Evolutionary conservation across 1,139 yeast genomes (phyloP).

Genomic region (Scheffersomyces lignicola): DNA sequence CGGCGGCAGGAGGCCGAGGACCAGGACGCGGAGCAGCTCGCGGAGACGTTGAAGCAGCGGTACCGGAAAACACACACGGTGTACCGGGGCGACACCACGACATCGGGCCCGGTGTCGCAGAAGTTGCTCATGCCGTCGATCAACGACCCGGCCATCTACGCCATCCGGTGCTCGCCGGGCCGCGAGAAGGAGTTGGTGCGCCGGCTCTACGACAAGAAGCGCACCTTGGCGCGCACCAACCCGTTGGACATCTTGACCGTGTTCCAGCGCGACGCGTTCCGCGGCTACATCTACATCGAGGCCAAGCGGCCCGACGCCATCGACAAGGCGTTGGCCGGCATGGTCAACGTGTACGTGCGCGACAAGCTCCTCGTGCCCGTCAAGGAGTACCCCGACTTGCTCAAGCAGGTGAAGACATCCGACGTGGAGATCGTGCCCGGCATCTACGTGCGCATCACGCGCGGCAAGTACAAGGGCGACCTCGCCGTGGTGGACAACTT

Average conservation of each 20-base stretch:
- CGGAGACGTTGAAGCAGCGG: constrained; percentile 88
- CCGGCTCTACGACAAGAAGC: constrained; percentile 76
- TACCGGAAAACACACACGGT: constrained; percentile 86
- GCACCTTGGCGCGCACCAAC: constrained; percentile 62
- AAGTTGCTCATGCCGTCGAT: constrained; percentile 92
- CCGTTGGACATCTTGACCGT: constrained; percentile 83
- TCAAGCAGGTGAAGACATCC: constrained; percentile 85
- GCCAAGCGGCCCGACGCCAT: constrained; percentile 94
- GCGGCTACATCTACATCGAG: constrained; percentile 90
- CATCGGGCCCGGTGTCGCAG: constrained; percentile 83
- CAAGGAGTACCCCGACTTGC: constrained; percentile 89
- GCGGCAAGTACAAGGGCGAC: constrained; percentile 93
- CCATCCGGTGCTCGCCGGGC: constrained; percentile 90
- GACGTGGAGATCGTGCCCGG: constrained; percentile 92
- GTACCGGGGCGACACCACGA: constrained; percentile 80
- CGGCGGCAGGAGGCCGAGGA: constrained; percentile 87
- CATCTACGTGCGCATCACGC: constrained; percentile 81
- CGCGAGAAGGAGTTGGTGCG: constrained; percentile 90
- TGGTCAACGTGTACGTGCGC: constrained; percentile 77
- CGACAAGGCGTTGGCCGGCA: constrained; percentile 81
- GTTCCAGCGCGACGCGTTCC: constrained; percentile 90
- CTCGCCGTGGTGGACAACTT: constrained; percentile 90
- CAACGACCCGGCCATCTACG: constrained; percentile 96
- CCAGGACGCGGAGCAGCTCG: constrained; percentile 92
- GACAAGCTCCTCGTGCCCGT: constrained; percentile 87